Base-by-base conservation (phyloP, 129 eudicot species). In the Lactuca saligna region DNA sequence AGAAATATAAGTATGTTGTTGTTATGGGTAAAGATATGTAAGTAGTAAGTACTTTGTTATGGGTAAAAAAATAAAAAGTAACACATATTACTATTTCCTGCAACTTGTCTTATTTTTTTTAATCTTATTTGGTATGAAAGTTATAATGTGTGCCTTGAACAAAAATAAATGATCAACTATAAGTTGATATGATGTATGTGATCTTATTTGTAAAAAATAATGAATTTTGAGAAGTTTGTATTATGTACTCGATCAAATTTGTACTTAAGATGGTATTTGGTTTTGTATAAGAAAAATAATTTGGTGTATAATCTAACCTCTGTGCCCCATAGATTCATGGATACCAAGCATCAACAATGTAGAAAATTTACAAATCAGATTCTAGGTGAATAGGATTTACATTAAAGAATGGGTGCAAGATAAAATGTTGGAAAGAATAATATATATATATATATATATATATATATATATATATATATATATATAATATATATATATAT, bases 351-450 rank as follows among this genome's bases (percentile, higher is more conserved):
- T 20, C 20, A 20, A 20, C 20, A 20, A 20, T 0, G 20, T 20
- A 20, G 20, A 20, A 20, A 20, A 20, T 20, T 20, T 20, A 20
- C 1, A 83, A 74, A 72, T 81, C 75, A 67, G 92, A 79, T 76
- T 83, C 62, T 67, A 50, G 78, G 55, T 79, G 41, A 54, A 79
- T 29, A 57, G 66, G 74, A 73, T 67, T 72, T 66, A 78, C 84
- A 75, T 66, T 71, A 79, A 68, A 84, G 61, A 81, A 73, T 74
- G 75, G 86, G 54, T 61, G 58, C 65, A 69, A 61, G 32, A 69
- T 64, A 68, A 69, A 69, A 41, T 76, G 71, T 62, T 53, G 64
- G 59, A 61, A 61, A 61, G 55, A 5, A 12, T 39, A 65, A 65
- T 10, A 54, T 35, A 20, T 20, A 20, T 20, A 20, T 20, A 20